Base-by-base conservation (phyloP, 176 grass and related monocot genomes). In the Lolium multiflorum region DNA sequence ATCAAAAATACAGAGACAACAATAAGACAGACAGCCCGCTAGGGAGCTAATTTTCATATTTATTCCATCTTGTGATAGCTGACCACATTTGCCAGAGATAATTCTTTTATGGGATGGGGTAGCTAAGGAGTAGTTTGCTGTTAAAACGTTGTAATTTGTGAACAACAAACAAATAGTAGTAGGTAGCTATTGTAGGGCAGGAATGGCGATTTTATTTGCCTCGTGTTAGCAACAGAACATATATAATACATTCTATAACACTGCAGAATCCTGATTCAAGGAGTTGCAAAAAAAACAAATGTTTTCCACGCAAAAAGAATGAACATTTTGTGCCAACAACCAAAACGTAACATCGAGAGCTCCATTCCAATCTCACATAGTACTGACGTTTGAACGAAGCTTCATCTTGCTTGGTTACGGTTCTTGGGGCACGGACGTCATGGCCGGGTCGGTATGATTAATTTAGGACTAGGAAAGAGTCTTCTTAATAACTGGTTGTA, bases 381-480 rank as follows among this genome's bases (percentile, higher is more conserved):
- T 9, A 71, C 49, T 57, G 65, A 18, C 49, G 80, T 38, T 82
- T 7, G 56, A 68, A 85, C 37, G 6, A 77, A 57, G 61, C 35
- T 57, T 31, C 62, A 67, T 28, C n/a, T 78, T 69, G 61, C 62
- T 77, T 68, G 60, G 48, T 4, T 5, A 28, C 14, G 47, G 12
- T 77, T 22, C 52, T 10, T 48, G 24, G 31, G 54, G 22, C 6
- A 57, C 1, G 21, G 39, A 74, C 63, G 62, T 52, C 63, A 82
- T 66, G 1, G 26, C 5, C 11, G 3, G 60, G 28, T 38, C 24
- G 4, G 12, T 76, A 18, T 50, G 3, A 17, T 73, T 71, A 86
- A 41, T 60, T 61, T 81, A 63, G 13, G 66, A 73, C 77, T 50
- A 39, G 17, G 43, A 60, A 65, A 43, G 70, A 43, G 65, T 5